Base-by-base conservation (phyloP, 2,329 filamentous ascomycete genomes). In the Xenoacremonium recifei region DNA sequence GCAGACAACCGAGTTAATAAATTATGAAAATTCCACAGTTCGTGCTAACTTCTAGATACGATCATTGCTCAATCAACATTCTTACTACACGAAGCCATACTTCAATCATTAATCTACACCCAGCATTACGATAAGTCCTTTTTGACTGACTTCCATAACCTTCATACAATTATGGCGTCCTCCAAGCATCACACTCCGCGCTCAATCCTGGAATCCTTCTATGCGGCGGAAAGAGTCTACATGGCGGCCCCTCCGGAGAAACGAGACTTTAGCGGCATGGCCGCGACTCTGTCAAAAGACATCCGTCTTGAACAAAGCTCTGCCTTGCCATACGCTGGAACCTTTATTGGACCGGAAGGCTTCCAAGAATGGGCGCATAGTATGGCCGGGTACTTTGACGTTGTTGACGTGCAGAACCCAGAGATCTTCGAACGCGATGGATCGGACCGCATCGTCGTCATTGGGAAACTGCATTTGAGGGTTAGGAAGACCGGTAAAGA, bases 141-240 rank as follows among this genome's bases (percentile, higher is more conserved):
- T n/a, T n/a, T n/a, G n/a, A n/a, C n/a, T n/a, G n/a, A n/a, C n/a
- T n/a, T n/a, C n/a, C n/a, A 27, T 13, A 9, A 27, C 23, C 9
- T 9, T 13, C 23, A 27, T 13, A 7, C 13, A 7, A 27, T 13
- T 13, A 27, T 27, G 23, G 13, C 23, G 7, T 13, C 23, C 7
- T 27, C 23, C 11, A 13, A 21, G 19, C 50, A 50, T 27, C 42
- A 58, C 33, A 59, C 58, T 3, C 36, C 57, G 10, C 49, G 55
- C 18, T 58, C 55, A 25, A 54, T 66, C 2, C 55, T 65, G 3
- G 47, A 60, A 2, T 51, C 52, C 25, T 66, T 67, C 53, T 66
- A 66, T 37, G 55, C 53, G 6, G 64, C 63, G 11, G 64, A 67
- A 40, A 52, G 53, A 17, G 45, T 51, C 9, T 67, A 63, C 43